These are phyloP conservation scores for Linaria vulgaris DNA, from an alignment of 257 asterid genomes.

Conservation along the genomic window DNA sequence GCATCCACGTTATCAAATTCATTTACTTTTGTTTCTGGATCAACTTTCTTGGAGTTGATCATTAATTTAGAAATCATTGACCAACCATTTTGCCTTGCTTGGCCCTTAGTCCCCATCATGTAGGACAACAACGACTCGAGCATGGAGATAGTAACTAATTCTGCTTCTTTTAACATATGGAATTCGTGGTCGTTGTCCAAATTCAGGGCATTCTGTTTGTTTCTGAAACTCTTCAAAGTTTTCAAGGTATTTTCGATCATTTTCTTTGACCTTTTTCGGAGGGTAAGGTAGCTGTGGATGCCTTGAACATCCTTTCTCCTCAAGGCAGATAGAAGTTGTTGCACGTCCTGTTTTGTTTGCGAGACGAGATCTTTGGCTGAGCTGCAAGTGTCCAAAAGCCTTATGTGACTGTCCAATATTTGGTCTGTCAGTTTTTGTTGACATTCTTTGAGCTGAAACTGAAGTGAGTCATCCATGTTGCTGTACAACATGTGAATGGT, in stretches of 20 bases:
- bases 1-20: constrained; percentile 24
- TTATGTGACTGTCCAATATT: constrained; percentile 30
- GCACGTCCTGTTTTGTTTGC: constrained; percentile 21
- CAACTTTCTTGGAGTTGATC: constrained; percentile 25
- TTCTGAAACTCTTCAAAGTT: constrained; percentile 27
- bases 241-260: constrained; percentile 23
- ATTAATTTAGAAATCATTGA: constrained; percentile 31
- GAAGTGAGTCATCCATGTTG: background rate
- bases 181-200: constrained; percentile 19
- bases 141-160: constrained; percentile 18
- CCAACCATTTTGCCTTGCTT: constrained; percentile 21
- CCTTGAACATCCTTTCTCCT: constrained; percentile 30
- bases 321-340: constrained; percentile 35
- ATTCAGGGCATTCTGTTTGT: background rate
- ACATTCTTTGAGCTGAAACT: background rate
- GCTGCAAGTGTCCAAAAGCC: constrained; percentile 36
- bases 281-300: constrained; percentile 14
- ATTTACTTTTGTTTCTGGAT: background rate
- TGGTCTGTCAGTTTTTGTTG: constrained; percentile 11
- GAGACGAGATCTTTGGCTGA: constrained; percentile 32
- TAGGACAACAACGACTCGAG: constrained; percentile 31
- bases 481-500: background rate
- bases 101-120: constrained; percentile 9
- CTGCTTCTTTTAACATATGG: constrained; percentile 29
- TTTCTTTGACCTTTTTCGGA: constrained; percentile 27